Evolutionary conservation across 768 basidiomycete species (phyloP), one percentile per base, ranked within the genome.

Genomic region (Tubosaeta sp.): DNA sequence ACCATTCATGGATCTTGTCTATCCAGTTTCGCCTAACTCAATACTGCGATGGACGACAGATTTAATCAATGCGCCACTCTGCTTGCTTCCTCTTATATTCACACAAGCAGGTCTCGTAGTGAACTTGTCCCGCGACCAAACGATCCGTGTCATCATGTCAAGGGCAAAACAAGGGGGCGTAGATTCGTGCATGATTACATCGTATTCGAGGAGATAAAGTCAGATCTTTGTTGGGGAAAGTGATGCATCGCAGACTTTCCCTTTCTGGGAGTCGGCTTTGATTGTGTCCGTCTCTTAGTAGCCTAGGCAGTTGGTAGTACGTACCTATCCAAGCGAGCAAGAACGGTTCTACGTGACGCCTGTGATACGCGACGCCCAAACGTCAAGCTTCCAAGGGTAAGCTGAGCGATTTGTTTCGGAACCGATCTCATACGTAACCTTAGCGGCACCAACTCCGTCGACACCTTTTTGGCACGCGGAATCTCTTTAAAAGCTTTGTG

Each of bases 31-130:
- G 21, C 22, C 16, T 32, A 29, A 9, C 18, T 60, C 50, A 50
- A 34, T 44, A 50, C 44, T 63, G 49, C 19, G 50, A 45, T 54
- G 46, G 45, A 24, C 19, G 24, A 29, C 42, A 40, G 6, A 49
- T 34, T 53, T 36, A 27, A 50, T 60, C 44, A 43, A 57, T 56
- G 49, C 65, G 65, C 65, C 64, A 65, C 65, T 41, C 53, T 51
- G 56, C 32, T 16, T 34, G 32, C 32, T 16, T n/a, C 32, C 14
- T 31, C 30, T 12, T 31, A 31, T 11, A 31, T 12, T 3, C 5
- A 12, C 22, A 11, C 42, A 6, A 10, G 19, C 39, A 48, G 40
- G 48, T 49, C 47, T 36, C 25, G 27, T 31, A 32, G n/a, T 21
- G 48, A 49, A 53, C 31, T 27, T 27, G 27, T 27, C 27, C 6